Evolutionary conservation across 345 rosid species (phyloP).

Genomic region (Salix udensis): DNA sequence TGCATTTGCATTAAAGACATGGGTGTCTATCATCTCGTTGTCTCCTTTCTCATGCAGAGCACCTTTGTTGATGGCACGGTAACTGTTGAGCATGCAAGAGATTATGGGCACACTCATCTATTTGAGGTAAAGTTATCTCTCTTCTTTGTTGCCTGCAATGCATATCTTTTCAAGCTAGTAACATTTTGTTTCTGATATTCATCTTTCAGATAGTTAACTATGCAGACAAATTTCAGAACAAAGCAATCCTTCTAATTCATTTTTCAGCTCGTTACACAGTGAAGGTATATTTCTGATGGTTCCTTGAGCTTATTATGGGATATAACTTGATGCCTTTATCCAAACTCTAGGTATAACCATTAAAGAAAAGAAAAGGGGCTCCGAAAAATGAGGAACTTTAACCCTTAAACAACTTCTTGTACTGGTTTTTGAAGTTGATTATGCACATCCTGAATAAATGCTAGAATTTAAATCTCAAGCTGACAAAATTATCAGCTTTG

Average conservation of each 20-base stretch:
- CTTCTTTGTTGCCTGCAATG: background rate
- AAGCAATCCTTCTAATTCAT: constrained; percentile 84
- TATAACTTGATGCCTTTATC: background rate
- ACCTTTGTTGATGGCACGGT: constrained; percentile 69
- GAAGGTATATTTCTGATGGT: constrained; percentile 47
- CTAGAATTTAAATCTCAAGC: background rate
- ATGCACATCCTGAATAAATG: background rate
- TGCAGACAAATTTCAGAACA: constrained; percentile 72
- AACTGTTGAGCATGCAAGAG: constrained; percentile 78
- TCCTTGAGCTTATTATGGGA: background rate
- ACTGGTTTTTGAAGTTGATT: background rate
- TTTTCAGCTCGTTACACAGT: constrained; percentile 79
- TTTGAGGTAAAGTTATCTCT: constrained; percentile 50
- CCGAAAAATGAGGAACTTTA: background rate
- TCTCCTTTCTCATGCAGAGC: constrained; percentile 43
- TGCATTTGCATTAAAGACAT: background rate
- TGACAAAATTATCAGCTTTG: background rate
- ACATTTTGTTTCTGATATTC: constrained; percentile 4
- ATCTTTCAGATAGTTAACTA: constrained; percentile 51
- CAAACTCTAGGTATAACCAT: background rate
- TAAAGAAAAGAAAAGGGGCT: background rate
- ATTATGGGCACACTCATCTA: constrained; percentile 84
- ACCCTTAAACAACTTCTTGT: background rate
- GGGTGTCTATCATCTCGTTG: background rate
- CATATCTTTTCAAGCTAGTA: constrained; percentile 1